Evolutionary conservation across 441 rosid species (phyloP).

Genomic region (Erysimum cheiri): DNA sequence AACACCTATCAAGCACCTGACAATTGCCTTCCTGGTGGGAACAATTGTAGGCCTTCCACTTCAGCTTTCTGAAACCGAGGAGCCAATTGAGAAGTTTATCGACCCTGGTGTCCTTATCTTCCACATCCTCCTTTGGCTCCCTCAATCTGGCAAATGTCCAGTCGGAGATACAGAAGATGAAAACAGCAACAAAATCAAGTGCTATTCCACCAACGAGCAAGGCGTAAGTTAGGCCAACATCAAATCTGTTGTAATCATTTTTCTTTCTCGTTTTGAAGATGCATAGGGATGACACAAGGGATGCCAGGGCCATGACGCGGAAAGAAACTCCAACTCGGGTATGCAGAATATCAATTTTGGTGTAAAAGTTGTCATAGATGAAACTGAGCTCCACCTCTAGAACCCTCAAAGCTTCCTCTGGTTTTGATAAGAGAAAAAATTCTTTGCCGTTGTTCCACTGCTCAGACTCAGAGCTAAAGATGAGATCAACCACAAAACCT

Average conservation of each 20-base stretch:
- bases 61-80: not conserved
- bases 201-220: not conserved
- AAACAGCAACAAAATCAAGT: not conserved
- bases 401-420: not conserved
- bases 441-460: not conserved
- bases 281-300: not conserved
- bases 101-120: not conserved
- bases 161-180: not conserved
- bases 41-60: not conserved
- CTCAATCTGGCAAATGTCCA: not conserved
- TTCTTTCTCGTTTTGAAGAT: not conserved
- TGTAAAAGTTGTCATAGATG: not conserved
- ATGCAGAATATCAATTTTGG: not conserved
- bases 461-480: not conserved
- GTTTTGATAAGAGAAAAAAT: not conserved
- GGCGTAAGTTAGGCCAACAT: not conserved
- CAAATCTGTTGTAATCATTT: not conserved
- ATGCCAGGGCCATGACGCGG: not conserved
- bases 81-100: not conserved
- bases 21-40: not conserved
- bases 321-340: not conserved
- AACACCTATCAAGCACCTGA: not conserved
- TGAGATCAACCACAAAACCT: conserved; percentile 1
- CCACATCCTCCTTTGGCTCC: not conserved
- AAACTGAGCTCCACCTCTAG: not conserved